Evolutionary conservation across 805 yeast genomes (phyloP).

Genomic region (Candida silvatica): DNA sequence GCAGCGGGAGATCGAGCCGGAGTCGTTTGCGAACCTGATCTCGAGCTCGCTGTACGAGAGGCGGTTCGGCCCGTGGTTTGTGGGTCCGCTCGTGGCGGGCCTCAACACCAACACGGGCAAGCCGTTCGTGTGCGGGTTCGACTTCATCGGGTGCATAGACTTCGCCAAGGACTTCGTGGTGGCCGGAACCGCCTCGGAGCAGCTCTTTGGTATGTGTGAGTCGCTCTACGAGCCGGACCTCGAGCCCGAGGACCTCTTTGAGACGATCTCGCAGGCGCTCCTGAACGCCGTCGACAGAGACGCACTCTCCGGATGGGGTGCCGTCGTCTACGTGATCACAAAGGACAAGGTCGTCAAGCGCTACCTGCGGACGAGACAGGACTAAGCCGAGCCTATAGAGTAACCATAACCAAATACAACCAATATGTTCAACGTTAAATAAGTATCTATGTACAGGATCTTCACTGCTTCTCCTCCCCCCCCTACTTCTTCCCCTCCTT

Average conservation of each 20-base stretch:
- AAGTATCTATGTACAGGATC: slow-evolving; percentile 3
- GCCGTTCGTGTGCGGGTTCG: slow-evolving; percentile 94
- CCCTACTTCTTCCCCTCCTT: slow-evolving; percentile 11
- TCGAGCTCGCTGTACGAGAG: slow-evolving; percentile 84
- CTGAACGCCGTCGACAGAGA: slow-evolving; percentile 96
- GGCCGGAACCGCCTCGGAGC: slow-evolving; percentile 94
- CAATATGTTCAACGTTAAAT: background rate
- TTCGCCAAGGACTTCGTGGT: slow-evolving; percentile 92
- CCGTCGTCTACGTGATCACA: slow-evolving; percentile 83
- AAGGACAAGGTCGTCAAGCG: slow-evolving; percentile 87
- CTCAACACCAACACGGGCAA: slow-evolving; percentile 69
- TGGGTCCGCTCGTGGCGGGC: slow-evolving; percentile 96
- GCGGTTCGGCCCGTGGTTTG: slow-evolving; percentile 94
- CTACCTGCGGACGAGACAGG: slow-evolving; percentile 90
- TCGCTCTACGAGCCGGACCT: slow-evolving; percentile 87
- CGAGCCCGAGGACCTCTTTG: slow-evolving; percentile 92
- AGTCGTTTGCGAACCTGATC: slow-evolving; percentile 86
- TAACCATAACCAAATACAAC: background rate
- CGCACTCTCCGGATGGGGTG: slow-evolving; percentile 98
- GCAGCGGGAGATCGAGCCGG: slow-evolving; percentile 88
- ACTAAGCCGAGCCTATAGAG: slow-evolving; percentile 33
- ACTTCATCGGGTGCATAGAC: slow-evolving; percentile 94
- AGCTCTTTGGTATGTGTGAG: slow-evolving; percentile 98
- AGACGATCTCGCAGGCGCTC: slow-evolving; percentile 89
- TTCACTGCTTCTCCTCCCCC: no score